These are phyloP conservation scores for Paragyromitra xinjiangensis DNA, from an alignment of 495 filamentous ascomycete species.

Conservation along the genomic window DNA sequence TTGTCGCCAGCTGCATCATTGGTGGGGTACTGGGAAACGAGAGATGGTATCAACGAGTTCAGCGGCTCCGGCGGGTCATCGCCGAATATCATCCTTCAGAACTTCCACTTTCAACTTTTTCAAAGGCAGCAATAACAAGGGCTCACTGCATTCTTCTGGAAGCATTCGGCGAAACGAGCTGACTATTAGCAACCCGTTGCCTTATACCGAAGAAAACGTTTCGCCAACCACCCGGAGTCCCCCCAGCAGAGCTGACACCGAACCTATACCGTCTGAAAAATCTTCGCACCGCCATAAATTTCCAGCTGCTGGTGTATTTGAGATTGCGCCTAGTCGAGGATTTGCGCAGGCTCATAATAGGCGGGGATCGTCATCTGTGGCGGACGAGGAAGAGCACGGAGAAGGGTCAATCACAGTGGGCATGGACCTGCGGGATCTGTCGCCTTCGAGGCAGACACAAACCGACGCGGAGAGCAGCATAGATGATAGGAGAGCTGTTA, in stretches of 20 bases:
- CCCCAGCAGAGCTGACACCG: conserved; percentile 50
- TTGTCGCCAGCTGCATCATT: conserved; percentile 33
- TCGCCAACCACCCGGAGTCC: conserved; percentile 50
- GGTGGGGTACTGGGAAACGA: conserved; percentile 49
- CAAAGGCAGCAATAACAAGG: conserved; percentile 49
- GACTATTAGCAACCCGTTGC: conserved; percentile 48
- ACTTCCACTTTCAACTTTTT: conserved; percentile 57
- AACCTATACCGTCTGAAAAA: conserved; percentile 45
- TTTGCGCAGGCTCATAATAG: conserved; percentile 34
- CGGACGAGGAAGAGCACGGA: conserved; percentile 41
- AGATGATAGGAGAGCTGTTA: conserved; percentile 35
- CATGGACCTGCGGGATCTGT: conserved; percentile 47
- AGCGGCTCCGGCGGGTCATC: conserved; percentile 52
- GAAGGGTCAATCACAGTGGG: conserved; percentile 50
- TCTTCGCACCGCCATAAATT: conserved; percentile 47
- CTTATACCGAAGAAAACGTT: conserved; percentile 48
- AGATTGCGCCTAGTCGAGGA: conserved; percentile 44
- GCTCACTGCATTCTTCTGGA: conserved; percentile 34
- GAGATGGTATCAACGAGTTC: conserved; percentile 52
- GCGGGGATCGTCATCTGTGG: conserved; percentile 32
- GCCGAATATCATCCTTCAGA: conserved; percentile 53
- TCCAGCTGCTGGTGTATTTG: conserved; percentile 51
- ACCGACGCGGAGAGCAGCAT: conserved; percentile 42
- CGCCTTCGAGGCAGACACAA: conserved; percentile 52
- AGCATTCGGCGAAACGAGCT: conserved; percentile 52